These are phyloP conservation scores for Scytalidium lignicola DNA, from an alignment of 2,329 filamentous ascomycete species.

Conservation along the genomic window DNA sequence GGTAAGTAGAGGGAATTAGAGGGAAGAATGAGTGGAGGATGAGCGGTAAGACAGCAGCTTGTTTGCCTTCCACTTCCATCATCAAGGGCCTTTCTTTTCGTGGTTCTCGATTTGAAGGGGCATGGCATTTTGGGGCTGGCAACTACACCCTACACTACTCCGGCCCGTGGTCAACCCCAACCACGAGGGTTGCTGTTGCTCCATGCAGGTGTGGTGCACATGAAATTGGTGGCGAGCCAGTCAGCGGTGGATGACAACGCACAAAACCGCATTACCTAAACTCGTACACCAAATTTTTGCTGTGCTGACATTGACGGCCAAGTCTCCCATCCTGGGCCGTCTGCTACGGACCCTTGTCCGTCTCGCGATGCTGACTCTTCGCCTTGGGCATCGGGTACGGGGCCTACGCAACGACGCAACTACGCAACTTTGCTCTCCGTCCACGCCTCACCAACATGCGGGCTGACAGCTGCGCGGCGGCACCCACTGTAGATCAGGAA, in stretches of 20 bases:
- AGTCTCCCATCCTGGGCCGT: neutral
- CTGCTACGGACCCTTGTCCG: neutral
- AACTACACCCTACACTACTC: neutral
- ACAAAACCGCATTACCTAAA: conserved; percentile 19
- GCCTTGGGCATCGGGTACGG: neutral
- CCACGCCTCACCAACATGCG: no score
- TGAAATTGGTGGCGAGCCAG: conserved; percentile 1
- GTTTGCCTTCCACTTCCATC: neutral
- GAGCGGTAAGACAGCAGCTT: neutral
- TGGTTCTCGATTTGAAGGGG: neutral
- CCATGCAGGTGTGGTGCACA: neutral
- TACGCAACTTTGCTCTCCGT: no score
- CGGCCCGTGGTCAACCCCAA: neutral
- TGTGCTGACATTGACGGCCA: conserved; percentile 12
- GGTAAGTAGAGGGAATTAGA: neutral
- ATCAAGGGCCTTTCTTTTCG: neutral
- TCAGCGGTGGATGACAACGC: conserved; percentile 6
- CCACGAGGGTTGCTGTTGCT: neutral
- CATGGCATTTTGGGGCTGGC: neutral
- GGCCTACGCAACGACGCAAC: no score
- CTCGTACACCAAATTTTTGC: conserved; percentile 8
- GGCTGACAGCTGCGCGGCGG: no score
- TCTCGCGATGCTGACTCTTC: neutral
- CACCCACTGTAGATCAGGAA: neutral
- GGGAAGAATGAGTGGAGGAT: neutral